Evolutionary conservation across 371 early-diverging fungal genomes (phyloP), one percentile per base, ranked within the genome.

Genomic region (Apophysomyces sp.): DNA sequence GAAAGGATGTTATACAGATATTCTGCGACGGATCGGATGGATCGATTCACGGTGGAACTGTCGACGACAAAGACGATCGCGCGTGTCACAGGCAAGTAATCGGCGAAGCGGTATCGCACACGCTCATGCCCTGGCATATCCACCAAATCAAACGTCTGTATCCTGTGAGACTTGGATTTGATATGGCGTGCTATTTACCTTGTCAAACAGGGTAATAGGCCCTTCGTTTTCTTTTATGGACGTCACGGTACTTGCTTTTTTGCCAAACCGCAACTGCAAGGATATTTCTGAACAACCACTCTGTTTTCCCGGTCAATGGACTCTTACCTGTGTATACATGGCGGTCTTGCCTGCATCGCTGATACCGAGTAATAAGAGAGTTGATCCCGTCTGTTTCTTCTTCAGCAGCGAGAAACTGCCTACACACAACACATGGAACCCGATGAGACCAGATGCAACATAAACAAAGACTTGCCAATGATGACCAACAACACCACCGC

Each of bases 71-170:
- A 94, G 16, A 94, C 74, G 41, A 94, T 74, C 3, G 84, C 87
- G 12, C 85, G 85, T 15, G 93, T 84, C 4, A 86, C 81, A 2
- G 89, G 84, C 64, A 91, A 72, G 62, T 82, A 88, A 55, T 92
- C 89, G 41, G 80, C 62, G 54, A 85, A 88, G 62, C 89, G 85
- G 69, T 86, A 90, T 3, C 92, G 86, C 12, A 92, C 83, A 60
- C 90, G 92, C 63, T 90, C 90, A 68, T 94, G 94, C 9, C 96
- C 96, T 9, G 96, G 96, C 16, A 95, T 71, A 73, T 95, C 96
- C 3, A 95, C 88, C n/a, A 93, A 62, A 36, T 86, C 85, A 30
- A 80, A 65, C 8, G 80, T 71, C 62, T 81, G 28, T 55, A 9
- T 51, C 31, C 30, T 21, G 36, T 30, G 3, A 28, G 54, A 24